Evolutionary conservation across 208 protist species (phyloP).

Genomic region (Trichomonas gallinae): DNA sequence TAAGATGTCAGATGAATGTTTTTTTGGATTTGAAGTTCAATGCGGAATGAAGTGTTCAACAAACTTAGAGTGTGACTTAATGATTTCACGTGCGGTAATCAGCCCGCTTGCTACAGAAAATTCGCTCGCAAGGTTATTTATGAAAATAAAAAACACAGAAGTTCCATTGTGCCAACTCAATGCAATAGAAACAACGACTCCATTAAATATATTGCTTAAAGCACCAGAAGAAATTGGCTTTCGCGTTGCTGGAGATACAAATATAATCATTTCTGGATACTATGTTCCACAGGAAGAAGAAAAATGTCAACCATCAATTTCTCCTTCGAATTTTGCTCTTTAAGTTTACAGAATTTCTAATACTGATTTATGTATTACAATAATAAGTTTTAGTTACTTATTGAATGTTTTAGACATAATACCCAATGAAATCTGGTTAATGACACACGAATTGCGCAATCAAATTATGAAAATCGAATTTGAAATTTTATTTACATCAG

Average conservation of each 20-base stretch:
- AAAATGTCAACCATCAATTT: neutral
- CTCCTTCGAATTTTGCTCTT: neutral
- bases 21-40: neutral
- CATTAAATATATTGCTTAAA: neutral
- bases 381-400: no score
- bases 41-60: neutral
- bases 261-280: neutral
- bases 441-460: no score
- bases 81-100: neutral
- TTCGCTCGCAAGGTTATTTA: neutral
- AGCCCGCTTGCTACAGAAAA: neutral
- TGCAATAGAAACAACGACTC: neutral
- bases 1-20: neutral
- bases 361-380: no score
- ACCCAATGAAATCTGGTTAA: no score
- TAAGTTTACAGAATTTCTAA: no score
- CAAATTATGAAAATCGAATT: no score
- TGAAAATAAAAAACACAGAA: neutral
- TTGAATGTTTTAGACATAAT: no score
- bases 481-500: no score
- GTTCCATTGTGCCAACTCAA: neutral
- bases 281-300: neutral
- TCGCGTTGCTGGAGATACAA: neutral
- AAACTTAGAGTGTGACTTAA: neutral
- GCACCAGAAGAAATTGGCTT: neutral